phyloP scores from a whole-genome alignment of 768 basidiomycete genomes.

The Tulasnella sp. region DNA sequence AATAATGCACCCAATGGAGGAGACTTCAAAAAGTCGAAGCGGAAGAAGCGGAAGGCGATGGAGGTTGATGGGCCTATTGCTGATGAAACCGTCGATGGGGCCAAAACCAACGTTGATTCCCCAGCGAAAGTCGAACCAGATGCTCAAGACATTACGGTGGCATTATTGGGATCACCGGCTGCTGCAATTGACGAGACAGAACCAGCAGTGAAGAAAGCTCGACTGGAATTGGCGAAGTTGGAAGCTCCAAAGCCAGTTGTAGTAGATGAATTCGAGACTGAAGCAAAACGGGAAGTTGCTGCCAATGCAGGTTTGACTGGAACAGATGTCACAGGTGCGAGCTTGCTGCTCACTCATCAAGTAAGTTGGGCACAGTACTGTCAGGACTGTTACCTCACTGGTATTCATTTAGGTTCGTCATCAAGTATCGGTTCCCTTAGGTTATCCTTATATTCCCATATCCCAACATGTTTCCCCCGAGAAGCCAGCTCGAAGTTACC shows the following conservation, averaged over 20 bases:
- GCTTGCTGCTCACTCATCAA: slow-evolving; percentile 71
- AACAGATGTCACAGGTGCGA: slow-evolving; percentile 46
- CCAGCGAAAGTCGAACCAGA: too few relatives aligned
- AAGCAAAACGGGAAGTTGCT: slow-evolving; percentile 82
- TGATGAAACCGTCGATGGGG: background rate
- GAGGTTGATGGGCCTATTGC: background rate
- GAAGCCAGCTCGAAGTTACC: slow-evolving; percentile 86
- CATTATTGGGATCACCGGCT: too few relatives aligned
- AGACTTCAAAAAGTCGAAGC: background rate
- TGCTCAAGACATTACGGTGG: too few relatives aligned
- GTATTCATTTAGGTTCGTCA: slow-evolving; percentile 56
- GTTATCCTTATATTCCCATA: slow-evolving; percentile 83
- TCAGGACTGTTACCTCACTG: background rate
- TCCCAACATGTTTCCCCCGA: slow-evolving; percentile 80
- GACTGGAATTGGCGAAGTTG: too few relatives aligned
- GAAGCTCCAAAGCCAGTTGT: slow-evolving; percentile 59
- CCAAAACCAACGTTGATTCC: background rate
- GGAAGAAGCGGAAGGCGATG: background rate
- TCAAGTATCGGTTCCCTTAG: slow-evolving; percentile 90
- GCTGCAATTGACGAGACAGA: slow-evolving; percentile 1
- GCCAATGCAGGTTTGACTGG: slow-evolving; percentile 80
- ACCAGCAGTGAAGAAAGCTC: slow-evolving; percentile 39
- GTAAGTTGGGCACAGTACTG: slow-evolving; percentile 28
- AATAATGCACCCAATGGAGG: slow-evolving; percentile 26
- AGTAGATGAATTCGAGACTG: slow-evolving; percentile 89